phyloP scores from a whole-genome alignment of 148 eudicot genomes.

The Chenopodium formosanum region DNA sequence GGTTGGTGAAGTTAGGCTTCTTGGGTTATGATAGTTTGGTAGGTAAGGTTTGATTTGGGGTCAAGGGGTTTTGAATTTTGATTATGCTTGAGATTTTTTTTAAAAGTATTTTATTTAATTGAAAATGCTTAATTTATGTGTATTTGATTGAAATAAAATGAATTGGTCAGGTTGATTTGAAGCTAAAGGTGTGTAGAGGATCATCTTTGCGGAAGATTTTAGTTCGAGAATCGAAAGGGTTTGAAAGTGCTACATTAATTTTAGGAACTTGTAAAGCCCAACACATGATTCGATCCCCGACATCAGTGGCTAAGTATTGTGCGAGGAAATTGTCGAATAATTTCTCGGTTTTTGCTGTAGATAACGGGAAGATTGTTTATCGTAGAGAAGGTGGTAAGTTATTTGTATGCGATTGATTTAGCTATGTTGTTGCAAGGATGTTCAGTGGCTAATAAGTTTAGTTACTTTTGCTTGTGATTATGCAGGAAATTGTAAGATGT shows the following conservation, averaged over 20 bases:
- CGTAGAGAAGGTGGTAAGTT: conserved; percentile 41
- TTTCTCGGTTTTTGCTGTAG: conserved; percentile 54
- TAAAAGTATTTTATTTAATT: background rate
- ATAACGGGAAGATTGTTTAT: conserved; percentile 62
- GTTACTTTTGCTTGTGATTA: conserved; percentile 17
- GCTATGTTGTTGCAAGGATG: conserved; percentile 1
- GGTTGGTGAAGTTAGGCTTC: background rate
- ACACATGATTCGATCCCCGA: conserved; percentile 51
- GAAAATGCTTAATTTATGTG: background rate
- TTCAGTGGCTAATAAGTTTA: conserved; percentile 7
- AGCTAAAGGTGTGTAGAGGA: conserved; percentile 70
- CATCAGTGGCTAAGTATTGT: conserved; percentile 73
- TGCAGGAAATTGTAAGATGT: conserved; percentile 26
- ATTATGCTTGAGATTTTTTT: background rate
- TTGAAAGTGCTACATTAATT: conserved; percentile 44
- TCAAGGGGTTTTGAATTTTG: background rate
- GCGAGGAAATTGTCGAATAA: conserved; percentile 50
- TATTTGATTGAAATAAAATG: background rate
- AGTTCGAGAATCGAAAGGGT: conserved; percentile 49
- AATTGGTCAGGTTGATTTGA: conserved; percentile 59
- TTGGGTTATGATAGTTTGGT: conserved; percentile 15
- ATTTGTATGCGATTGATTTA: background rate
- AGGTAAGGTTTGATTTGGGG: conserved; percentile 2
- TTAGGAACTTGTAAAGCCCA: conserved; percentile 52
- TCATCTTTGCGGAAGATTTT: conserved; percentile 56